Conservation (phyloP, 176 grass and related monocot genomes). For the Raddia guianensis region DNA sequence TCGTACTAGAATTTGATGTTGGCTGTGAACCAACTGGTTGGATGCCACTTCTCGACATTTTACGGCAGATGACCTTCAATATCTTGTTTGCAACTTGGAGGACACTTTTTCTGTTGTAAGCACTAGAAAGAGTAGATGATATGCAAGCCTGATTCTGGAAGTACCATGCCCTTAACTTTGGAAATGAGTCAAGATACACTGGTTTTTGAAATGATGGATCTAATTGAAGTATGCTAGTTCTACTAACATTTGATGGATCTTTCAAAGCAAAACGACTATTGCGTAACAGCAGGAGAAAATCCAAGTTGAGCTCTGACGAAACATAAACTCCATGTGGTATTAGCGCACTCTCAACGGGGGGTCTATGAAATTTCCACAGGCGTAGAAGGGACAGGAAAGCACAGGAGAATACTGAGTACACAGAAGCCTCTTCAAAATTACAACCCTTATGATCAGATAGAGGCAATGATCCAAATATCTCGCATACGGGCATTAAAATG, state of each 20-base stretch:
- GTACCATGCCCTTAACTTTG: conserved; percentile 69
- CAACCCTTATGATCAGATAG: conserved; percentile 48
- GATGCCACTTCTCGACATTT: conserved; percentile 45
- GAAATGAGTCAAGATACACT: conserved; percentile 66
- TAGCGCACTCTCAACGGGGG: conserved; percentile 48
- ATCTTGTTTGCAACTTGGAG: conserved; percentile 66
- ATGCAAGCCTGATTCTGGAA: conserved; percentile 77
- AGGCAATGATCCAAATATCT: conserved; percentile 65
- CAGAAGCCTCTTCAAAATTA: conserved; percentile 50
- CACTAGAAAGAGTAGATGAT: conserved; percentile 56
- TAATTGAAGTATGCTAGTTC: conserved; percentile 18
- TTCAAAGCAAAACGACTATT: conserved; percentile 53
- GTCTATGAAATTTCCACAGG: conserved; percentile 69
- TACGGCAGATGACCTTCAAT: conserved; percentile 56
- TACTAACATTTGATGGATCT: conserved; percentile 36
- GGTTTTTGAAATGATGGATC: conserved; percentile 46
- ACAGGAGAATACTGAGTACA: conserved; percentile 76
- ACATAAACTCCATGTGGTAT: conserved; percentile 41
- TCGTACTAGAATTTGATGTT: conserved; percentile 44
- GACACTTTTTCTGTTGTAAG: conserved; percentile 45
- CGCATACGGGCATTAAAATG: conserved; percentile 67
- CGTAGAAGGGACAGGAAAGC: conserved; percentile 66
- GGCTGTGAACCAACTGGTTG: conserved; percentile 40
- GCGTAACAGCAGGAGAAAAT: conserved; percentile 61
- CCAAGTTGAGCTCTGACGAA: conserved; percentile 48